Evolutionary conservation across 2,329 filamentous ascomycete species (phyloP), one percentile per base, ranked within the genome.

Genomic region (Lasiodiplodia theobromae): DNA sequence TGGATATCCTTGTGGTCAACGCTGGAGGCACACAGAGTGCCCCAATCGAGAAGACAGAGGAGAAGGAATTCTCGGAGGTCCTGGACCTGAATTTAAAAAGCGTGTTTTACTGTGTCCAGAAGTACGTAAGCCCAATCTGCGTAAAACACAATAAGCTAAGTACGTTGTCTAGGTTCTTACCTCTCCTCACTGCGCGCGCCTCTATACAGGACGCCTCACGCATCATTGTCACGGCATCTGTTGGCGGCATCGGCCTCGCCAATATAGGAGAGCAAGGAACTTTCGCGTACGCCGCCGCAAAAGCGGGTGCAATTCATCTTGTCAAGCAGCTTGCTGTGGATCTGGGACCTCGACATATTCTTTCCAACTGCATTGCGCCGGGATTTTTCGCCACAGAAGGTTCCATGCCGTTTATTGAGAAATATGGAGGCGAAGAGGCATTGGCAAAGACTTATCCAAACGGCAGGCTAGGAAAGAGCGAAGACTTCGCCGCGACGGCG

Each of bases 351-450:
- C 73, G 77, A 10, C 79, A 81, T 66, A 79, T 81, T 63, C 79
- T 77, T 2, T 77, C 75, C 34, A 81, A 81, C 69, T 77, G 77
- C 2, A 74, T 81, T 21, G 77, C 78, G 4, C 79, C 79, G 6
- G 79, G 79, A 49, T 81, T 81, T 71, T 79, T 81, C 70, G 77
- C 77, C 1, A 78, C 77, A 4, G 78, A 79, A 64, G 70, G 80
- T 6, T 77, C 78, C 5, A 76, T 77, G 44, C 77, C 76, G 3
- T 70, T 80, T 58, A 81, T 81, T 53, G 76, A 80, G 23, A 74
- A 74, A 16, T 70, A 79, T 5, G 79, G 79, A 4, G 79, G 78
- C 12, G 78, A 81, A 2, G 81, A 87, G 74, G 83, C 74, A 51
- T 62, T 80, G 16, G 72, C 75, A 34, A 73, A 77, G 31, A 70